A percentile compares a stretch with the other conserved stretches of the same genome.
phyloP scores from a whole-genome alignment of 2,329 filamentous ascomycete genomes.

The Alternaria metachromatica region DNA sequence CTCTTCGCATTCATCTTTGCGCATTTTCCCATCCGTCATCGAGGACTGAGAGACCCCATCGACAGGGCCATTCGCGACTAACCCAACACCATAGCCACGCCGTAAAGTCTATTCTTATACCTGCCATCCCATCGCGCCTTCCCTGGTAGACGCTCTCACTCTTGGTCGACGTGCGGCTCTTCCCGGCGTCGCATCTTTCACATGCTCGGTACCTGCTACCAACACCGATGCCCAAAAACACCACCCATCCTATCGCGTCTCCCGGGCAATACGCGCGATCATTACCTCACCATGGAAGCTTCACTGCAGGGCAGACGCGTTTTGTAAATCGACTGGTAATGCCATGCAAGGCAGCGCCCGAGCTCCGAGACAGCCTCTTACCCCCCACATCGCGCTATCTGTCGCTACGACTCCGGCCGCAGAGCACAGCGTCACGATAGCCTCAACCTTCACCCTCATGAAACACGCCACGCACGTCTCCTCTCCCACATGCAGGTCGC shows the following conservation, averaged over 20 bases:
- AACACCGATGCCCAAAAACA: not conserved
- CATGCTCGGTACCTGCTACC: not conserved
- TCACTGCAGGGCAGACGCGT: not conserved
- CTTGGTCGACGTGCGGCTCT: not conserved
- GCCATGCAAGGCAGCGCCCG: not conserved
- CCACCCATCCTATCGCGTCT: not conserved
- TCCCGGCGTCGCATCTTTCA: not conserved
- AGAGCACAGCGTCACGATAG: slow-evolving; percentile 25
- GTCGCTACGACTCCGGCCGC: slow-evolving; percentile 20
- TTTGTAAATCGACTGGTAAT: not conserved
- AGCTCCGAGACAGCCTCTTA: not conserved
- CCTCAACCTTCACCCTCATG: slow-evolving; percentile 18
- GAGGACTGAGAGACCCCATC: not conserved
- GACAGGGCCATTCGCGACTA: not conserved
- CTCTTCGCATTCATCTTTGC: not conserved
- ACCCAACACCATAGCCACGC: not conserved
- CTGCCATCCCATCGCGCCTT: not conserved
- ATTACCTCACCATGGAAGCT: not conserved
- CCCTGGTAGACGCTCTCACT: not conserved
- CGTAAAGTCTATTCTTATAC: not conserved
- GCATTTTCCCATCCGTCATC: no score
- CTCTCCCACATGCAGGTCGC: slow-evolving; percentile 15
- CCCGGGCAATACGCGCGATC: not conserved
- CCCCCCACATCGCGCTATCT: slow-evolving; percentile 19
- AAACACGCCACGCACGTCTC: slow-evolving; percentile 32